phyloP scores from a whole-genome alignment of 148 eudicot species.

The Silene latifolia region DNA sequence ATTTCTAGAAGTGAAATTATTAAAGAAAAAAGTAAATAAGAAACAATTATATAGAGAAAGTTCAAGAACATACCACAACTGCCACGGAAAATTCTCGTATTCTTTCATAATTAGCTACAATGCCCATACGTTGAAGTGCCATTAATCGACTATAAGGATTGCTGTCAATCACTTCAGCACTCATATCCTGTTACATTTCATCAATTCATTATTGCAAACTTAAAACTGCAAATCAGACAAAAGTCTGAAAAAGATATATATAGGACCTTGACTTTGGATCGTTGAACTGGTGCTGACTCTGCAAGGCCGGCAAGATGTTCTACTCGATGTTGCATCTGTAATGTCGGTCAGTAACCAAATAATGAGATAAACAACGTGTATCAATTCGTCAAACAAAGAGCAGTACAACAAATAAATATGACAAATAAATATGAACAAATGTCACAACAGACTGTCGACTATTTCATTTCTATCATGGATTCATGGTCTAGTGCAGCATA shows the following conservation, averaged over 20 bases:
- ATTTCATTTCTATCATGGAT: not conserved
- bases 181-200: constrained; percentile 67
- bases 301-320: constrained; percentile 59
- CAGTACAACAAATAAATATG: not conserved
- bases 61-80: constrained; percentile 65
- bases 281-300: constrained; percentile 48
- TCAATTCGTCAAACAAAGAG: not conserved
- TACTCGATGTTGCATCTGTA: constrained; percentile 53
- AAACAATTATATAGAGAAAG: constrained; percentile 15
- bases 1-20: not conserved
- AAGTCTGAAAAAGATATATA: not conserved
- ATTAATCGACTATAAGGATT: constrained; percentile 95
- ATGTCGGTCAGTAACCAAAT: not conserved
- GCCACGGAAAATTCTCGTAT: constrained; percentile 95
- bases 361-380: not conserved
- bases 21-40: not conserved
- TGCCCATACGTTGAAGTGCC: constrained; percentile 99
- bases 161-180: constrained; percentile 94
- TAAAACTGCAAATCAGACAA: constrained; percentile 3
- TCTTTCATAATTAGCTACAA: constrained; percentile 89
- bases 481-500: not conserved
- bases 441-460: not conserved
- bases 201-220: constrained; percentile 1
- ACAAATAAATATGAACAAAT: not conserved
- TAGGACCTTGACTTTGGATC: constrained; percentile 75